Base-by-base conservation (phyloP, 1,139 yeast genomes). In the Yamadazyma buinensis region DNA sequence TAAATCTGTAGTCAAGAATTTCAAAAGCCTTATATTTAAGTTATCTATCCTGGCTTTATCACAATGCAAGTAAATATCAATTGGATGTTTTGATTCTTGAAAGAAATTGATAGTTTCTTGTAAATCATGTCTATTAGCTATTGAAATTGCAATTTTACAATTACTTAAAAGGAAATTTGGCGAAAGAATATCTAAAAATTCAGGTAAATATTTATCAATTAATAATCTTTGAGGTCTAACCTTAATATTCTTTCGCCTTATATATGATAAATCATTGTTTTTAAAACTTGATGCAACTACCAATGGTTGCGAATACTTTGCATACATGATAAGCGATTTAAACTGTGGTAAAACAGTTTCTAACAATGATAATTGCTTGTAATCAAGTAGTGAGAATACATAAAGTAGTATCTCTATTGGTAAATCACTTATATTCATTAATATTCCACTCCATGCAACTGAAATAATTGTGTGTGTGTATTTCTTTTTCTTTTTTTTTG, bases 141-240 rank as follows among this genome's bases (percentile, higher is more conserved):
- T 15, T 10, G 21, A 18, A 2, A 34, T 7, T 3, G 24, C 20
- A 7, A 30, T 26, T 26, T 23, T 34, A 28, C 33, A 29, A 23
- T 20, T 22, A 26, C 11, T 29, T 12, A n/a, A 10, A 5, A 30
- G 6, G 12, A 30, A 5, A 7, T 18, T 17, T 15, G 28, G 28
- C 12, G 24, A 13, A 10, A 30, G 18, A 4, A 13, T 9, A 2
- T 8, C 12, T 3, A 25, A 19, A 3, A 30, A 24, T 8, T n/a
- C 2, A 7, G 8, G 19, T 20, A 23, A 18, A 15, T 15, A 23
- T 14, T 21, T 10, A 26, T 36, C 36, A 4, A 53, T 37, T 5
- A 51, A 33, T 19, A 57, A 41, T 11, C 45, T 46, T 14, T 33
- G 39, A 2, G 63, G 62, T 22, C 42, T 36, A 9, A 56, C 51